Base-by-base conservation (phyloP, 306 rosid genomes). In the Leucaena leucocephala region DNA sequence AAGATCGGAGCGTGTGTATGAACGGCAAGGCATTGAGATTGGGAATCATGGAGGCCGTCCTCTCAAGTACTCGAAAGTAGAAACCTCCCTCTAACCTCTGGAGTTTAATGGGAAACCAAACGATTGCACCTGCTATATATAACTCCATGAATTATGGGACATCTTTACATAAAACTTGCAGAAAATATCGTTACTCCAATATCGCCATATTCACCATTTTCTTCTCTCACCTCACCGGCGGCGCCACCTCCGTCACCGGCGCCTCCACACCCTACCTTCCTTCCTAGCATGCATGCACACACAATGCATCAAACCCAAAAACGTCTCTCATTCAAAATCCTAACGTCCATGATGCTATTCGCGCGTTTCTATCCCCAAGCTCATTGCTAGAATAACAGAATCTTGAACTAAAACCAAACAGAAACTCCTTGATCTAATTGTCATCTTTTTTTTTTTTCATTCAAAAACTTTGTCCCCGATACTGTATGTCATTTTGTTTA, bases 181-280 rank as follows among this genome's bases (percentile, higher is more conserved):
- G 90, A 76, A 82, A 87, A 79, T 39, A 36, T 55, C 86, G 88
- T 84, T 79, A 21, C 59, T 46, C 85, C 89, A 27, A 1, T 27
- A 58, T 78, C 59, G 48, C 85, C 89, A 65, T 71, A 15, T 48
- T 48, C 72, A 40, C 55, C 22, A 52, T 74, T 74, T 44, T 52
- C 74, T 83, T 70, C 75, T 72, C 76, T 35, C 45, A 17, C 71
- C 11, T 59, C 66, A 34, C 64, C 82, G 82, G 73, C 83, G 82
- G 44, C 81, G 68, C 84, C 86, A 50, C 84, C 86, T 43, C 74
- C 71, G 46, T 46, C 73, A 22, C 55, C 73, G 65, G 34, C 70
- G 65, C 67, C 78, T 33, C 61, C 76, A 59, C 48, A 33, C 67
- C 8, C 10, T 7, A 13, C 72, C 16, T 10, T 19, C 43, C 63